A percentile compares a stretch with the other conserved stretches of the same genome.
These are phyloP conservation scores for Wickerhamiella dianesei DNA, from an alignment of 805 yeast species.

Conservation along the genomic window DNA sequence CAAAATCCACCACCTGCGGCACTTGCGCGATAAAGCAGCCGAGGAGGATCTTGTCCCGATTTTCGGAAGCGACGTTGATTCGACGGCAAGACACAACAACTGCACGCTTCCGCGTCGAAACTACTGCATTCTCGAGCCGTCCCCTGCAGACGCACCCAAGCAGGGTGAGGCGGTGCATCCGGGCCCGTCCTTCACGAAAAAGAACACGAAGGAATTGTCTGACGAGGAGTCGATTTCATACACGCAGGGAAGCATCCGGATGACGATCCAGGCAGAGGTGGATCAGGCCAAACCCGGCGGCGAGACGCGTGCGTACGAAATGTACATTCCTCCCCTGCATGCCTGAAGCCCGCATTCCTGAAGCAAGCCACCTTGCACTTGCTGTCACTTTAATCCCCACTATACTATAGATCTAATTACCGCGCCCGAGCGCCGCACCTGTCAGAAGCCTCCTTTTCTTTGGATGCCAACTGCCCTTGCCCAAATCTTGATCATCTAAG, in stretches of 20 bases:
- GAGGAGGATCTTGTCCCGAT: conserved; percentile 75
- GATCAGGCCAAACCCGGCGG: conserved; percentile 37
- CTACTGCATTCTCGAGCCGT: conserved; percentile 35
- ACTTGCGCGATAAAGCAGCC: background rate
- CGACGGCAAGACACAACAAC: conserved; percentile 33
- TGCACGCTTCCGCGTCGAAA: conserved; percentile 44
- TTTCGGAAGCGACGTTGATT: conserved; percentile 48
- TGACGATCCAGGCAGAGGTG: conserved; percentile 62
- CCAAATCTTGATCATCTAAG: background rate
- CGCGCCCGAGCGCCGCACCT: no score
- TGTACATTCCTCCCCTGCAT: conserved; percentile 43
- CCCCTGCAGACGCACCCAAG: conserved; percentile 5
- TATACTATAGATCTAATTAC: no score
- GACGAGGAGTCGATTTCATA: conserved; percentile 9
- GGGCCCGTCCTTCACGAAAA: conserved; percentile 13
- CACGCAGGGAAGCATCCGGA: conserved; percentile 39
- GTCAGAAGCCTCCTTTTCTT: no score
- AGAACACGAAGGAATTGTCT: conserved; percentile 3
- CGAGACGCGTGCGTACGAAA: conserved; percentile 49
- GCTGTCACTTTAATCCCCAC: no score
- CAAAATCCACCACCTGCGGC: conserved; percentile 43
- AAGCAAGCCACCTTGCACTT: no score
- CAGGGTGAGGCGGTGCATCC: conserved; percentile 5
- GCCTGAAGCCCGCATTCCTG: no score
- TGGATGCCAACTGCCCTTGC: background rate